Evolutionary conservation across 2,329 filamentous ascomycete genomes (phyloP).

Genomic region (Thelonectria discophora): DNA sequence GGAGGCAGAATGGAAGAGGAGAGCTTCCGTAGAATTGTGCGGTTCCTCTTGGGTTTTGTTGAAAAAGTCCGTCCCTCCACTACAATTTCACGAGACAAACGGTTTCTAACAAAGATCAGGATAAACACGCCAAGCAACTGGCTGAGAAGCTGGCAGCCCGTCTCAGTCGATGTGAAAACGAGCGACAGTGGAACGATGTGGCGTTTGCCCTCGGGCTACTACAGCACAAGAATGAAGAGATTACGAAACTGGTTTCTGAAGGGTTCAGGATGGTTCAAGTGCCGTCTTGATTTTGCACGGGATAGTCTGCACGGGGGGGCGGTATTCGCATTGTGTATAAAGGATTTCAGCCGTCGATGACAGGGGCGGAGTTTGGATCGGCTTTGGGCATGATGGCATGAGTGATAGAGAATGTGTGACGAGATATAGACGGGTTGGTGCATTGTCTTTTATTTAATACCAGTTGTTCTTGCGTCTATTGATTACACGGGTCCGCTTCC

Average conservation of each 20-base stretch:
- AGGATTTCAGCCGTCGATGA: constrained; percentile 19
- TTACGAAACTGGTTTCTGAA: constrained; percentile 76
- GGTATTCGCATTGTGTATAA: constrained; percentile 13
- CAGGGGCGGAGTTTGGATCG: constrained; percentile 33
- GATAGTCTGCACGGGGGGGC: constrained; percentile 10
- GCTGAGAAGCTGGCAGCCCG: constrained; percentile 91
- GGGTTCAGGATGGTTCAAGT: constrained; percentile 78
- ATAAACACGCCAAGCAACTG: constrained; percentile 96
- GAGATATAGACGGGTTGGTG: constrained; percentile 34
- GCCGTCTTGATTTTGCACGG: constrained; percentile 55
- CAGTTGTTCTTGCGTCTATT: constrained; percentile 28
- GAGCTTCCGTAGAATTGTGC: constrained; percentile 84
- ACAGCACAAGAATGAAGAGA: constrained; percentile 93
- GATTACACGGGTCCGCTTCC: constrained; percentile 24
- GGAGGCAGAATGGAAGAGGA: constrained; percentile 85
- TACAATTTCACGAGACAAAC: constrained; percentile 19
- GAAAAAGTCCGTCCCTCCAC: constrained; percentile 77
- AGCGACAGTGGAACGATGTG: constrained; percentile 97
- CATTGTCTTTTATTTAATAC: constrained; percentile 32
- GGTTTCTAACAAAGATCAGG: constrained; percentile 60
- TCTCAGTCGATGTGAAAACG: constrained; percentile 84
- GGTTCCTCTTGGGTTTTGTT: constrained; percentile 93
- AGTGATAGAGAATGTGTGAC: constrained; percentile 35
- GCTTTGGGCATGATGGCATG: constrained; percentile 36
- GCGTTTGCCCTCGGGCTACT: constrained; percentile 89